Evolutionary conservation across 73 alveolate species (phyloP).

Genomic region (Paramecium bursaria): DNA sequence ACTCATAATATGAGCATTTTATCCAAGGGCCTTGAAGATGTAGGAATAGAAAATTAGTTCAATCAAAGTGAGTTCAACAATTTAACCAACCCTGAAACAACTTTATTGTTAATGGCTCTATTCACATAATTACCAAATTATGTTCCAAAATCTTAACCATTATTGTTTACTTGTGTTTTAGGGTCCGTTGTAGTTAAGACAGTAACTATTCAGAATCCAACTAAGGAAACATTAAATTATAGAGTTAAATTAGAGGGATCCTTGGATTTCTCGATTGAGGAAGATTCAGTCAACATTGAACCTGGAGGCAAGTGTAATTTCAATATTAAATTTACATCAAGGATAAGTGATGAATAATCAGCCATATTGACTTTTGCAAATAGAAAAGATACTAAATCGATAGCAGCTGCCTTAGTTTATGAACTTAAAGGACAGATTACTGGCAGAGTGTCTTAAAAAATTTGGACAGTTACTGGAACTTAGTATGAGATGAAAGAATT

Average conservation of each 20-base stretch:
- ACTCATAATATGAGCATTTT: slow-evolving; percentile 79
- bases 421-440: slow-evolving; percentile 93
- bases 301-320: slow-evolving; percentile 84
- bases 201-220: slow-evolving; percentile 84
- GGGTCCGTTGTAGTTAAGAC: slow-evolving; percentile 92
- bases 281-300: slow-evolving; percentile 82
- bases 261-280: slow-evolving; percentile 84
- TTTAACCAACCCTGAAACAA: slow-evolving; percentile 90
- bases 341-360: slow-evolving; percentile 72
- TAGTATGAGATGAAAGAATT: slow-evolving; percentile 70
- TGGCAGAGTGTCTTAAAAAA: slow-evolving; percentile 83
- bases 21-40: slow-evolving; percentile 78
- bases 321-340: slow-evolving; percentile 87
- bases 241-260: slow-evolving; percentile 92
- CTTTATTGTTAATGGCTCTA: slow-evolving; percentile 82
- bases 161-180: slow-evolving; percentile 87
- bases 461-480: slow-evolving; percentile 80
- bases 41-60: slow-evolving; percentile 80
- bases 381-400: slow-evolving; percentile 88
- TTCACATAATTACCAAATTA: slow-evolving; percentile 93
- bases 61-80: slow-evolving; percentile 74
- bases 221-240: slow-evolving; percentile 88
- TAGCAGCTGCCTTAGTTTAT: slow-evolving; percentile 98
- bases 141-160: slow-evolving; percentile 84
- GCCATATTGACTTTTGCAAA: slow-evolving; percentile 88